Evolutionary conservation across 1,284 basidiomycete species (phyloP).

Genomic region (Porogramme epimiltina): DNA sequence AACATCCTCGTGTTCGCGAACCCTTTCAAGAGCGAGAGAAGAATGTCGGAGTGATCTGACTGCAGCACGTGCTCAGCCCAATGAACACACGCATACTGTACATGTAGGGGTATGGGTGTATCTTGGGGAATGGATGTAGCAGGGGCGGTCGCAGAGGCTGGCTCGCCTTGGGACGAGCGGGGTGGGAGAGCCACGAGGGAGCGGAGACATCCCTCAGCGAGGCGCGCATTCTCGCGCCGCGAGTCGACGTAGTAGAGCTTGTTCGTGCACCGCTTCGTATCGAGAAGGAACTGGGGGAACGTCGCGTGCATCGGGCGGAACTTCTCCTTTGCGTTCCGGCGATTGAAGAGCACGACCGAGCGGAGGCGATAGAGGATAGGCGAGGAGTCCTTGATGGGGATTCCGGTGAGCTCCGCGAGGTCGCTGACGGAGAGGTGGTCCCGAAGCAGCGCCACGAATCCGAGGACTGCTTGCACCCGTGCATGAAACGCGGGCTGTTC

Average conservation of each 20-base stretch:
- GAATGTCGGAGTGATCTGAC: neutral
- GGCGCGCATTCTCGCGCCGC: neutral
- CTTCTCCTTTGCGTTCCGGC: neutral
- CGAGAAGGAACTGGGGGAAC: slow-evolving; percentile 16
- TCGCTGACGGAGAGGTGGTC: slow-evolving; percentile 3
- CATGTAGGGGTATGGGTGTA: slow-evolving; percentile 10
- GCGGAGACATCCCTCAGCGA: slow-evolving; percentile 7
- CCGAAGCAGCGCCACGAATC: slow-evolving; percentile 6
- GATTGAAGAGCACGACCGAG: slow-evolving; percentile 9
- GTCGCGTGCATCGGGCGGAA: slow-evolving; percentile 13
- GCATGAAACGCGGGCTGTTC: neutral
- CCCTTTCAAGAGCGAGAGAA: neutral
- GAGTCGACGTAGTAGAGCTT: slow-evolving; percentile 2
- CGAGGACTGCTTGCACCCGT: slow-evolving; percentile 6
- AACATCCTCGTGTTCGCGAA: neutral
- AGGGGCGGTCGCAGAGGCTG: no score
- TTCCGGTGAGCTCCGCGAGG: neutral
- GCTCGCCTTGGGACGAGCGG: no score
- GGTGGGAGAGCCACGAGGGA: neutral
- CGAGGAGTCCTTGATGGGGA: neutral
- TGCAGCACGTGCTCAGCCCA: slow-evolving; percentile 13
- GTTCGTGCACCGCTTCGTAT: slow-evolving; percentile 2
- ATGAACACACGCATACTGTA: slow-evolving; percentile 15
- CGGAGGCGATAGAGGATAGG: slow-evolving; percentile 11
- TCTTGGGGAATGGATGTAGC: no score